These are phyloP conservation scores for Monosporascus sp. DNA, from an alignment of 2,329 filamentous ascomycete species.

Conservation along the genomic window DNA sequence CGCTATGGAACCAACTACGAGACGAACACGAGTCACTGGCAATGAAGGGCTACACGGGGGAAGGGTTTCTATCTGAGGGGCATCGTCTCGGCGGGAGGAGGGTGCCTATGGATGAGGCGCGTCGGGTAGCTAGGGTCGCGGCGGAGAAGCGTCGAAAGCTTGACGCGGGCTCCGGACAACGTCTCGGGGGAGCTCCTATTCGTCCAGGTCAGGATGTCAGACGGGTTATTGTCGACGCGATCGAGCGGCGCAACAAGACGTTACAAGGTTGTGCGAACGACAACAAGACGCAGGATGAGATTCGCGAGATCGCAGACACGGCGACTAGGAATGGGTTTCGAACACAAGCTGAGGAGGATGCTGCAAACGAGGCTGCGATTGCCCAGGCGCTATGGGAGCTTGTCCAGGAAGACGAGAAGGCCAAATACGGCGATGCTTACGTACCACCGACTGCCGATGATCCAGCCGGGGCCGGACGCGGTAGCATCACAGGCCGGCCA, in stretches of 20 bases:
- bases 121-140: conserved; percentile 66
- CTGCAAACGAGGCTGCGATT: conserved; percentile 83
- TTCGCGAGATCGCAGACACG: conserved; percentile 58
- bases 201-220: conserved; percentile 63
- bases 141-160: conserved; percentile 64
- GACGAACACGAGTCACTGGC: conserved; percentile 76
- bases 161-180: conserved; percentile 61
- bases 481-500: conserved; percentile 6
- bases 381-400: conserved; percentile 81
- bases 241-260: conserved; percentile 61
- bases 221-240: conserved; percentile 65
- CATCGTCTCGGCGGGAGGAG: conserved; percentile 63
- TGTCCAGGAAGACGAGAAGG: conserved; percentile 70
- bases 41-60: conserved; percentile 82
- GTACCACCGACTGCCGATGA: conserved; percentile 44
- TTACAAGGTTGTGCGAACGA: conserved; percentile 73
- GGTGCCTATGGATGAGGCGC: conserved; percentile 70
- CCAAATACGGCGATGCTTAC: conserved; percentile 51
- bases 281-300: conserved; percentile 59
- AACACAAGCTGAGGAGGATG: conserved; percentile 81
- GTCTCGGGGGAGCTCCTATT: conserved; percentile 59
- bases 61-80: conserved; percentile 77
- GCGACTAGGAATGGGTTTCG: conserved; percentile 70
- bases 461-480: conserved; percentile 41
- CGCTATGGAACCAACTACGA: conserved; percentile 82